These are phyloP conservation scores for Apiotrichum gracile DNA, from an alignment of 1,284 basidiomycete species.

Conservation along the genomic window DNA sequence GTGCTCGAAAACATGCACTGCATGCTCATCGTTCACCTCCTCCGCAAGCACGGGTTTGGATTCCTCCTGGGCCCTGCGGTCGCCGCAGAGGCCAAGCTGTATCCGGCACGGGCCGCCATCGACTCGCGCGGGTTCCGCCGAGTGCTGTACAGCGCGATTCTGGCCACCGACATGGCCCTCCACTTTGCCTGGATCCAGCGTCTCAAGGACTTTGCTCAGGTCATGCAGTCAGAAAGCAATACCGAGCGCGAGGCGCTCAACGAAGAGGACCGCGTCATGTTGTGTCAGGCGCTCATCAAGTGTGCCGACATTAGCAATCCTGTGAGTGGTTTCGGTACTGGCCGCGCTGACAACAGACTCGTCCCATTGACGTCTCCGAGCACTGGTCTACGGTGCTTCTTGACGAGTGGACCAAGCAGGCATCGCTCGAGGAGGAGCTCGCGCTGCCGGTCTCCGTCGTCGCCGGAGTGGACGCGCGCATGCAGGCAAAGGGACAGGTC, in stretches of 20 bases:
- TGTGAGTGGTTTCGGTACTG: conserved; percentile 52
- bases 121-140: conserved; percentile 59
- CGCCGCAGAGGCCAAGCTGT: conserved; percentile 3
- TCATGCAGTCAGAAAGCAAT: conserved; percentile 10
- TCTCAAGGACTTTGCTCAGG: conserved; percentile 51
- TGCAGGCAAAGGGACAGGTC: conserved; percentile 78
- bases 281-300: conserved; percentile 89
- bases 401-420: conserved; percentile 84
- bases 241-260: conserved; percentile 4
- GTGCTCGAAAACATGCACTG: conserved; percentile 91
- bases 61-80: conserved; percentile 42
- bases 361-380: conserved; percentile 80
- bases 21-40: conserved; percentile 70
- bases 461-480: conserved; percentile 57
- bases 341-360: conserved; percentile 55
- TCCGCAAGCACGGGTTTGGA: conserved; percentile 69
- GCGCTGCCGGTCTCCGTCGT: conserved; percentile 65
- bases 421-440: conserved; percentile 69
- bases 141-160: conserved; percentile 67
- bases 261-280: conserved; percentile 57
- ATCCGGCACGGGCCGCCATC: conserved; percentile 13
- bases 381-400: conserved; percentile 84
- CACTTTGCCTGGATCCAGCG: conserved; percentile 76
- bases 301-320: conserved; percentile 96
- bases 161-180: conserved; percentile 89